Evolutionary conservation across 2,329 filamentous ascomycete species (phyloP).

Genomic region (Aspergillus hortae): DNA sequence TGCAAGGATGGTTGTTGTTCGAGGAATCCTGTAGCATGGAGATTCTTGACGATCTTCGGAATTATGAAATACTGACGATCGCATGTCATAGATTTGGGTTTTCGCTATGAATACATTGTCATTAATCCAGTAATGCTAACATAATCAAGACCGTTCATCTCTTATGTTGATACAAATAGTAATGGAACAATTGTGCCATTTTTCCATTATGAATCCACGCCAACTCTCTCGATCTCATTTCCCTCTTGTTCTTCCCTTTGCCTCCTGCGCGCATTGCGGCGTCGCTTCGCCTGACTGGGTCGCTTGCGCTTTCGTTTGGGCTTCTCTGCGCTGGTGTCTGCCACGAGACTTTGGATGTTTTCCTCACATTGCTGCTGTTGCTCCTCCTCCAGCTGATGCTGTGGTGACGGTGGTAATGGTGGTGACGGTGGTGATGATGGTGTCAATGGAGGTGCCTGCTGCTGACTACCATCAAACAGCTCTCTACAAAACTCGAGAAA

Average conservation of each 20-base stretch:
- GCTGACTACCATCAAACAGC: neutral
- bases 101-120: no score
- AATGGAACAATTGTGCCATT: no score
- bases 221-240: neutral
- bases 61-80: no score
- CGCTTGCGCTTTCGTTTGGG: constrained; percentile 1
- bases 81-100: no score
- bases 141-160: no score
- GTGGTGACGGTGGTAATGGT: neutral
- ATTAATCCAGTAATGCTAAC: no score
- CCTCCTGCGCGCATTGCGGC: constrained; percentile 3
- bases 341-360: neutral
- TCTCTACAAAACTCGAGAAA: constrained; percentile 7
- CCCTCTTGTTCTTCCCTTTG: neutral
- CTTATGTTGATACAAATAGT: no score
- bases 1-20: no score
- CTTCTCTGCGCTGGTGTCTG: neutral
- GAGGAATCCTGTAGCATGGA: no score
- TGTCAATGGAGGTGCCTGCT: neutral
- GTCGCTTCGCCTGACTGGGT: constrained; percentile 14
- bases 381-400: no score
- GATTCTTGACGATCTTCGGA: no score
- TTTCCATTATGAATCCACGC: no score
- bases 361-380: neutral
- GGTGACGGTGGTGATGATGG: neutral